Conservation (phyloP, 1,139 yeast species). For the Zygosaccharomyces sapae region DNA sequence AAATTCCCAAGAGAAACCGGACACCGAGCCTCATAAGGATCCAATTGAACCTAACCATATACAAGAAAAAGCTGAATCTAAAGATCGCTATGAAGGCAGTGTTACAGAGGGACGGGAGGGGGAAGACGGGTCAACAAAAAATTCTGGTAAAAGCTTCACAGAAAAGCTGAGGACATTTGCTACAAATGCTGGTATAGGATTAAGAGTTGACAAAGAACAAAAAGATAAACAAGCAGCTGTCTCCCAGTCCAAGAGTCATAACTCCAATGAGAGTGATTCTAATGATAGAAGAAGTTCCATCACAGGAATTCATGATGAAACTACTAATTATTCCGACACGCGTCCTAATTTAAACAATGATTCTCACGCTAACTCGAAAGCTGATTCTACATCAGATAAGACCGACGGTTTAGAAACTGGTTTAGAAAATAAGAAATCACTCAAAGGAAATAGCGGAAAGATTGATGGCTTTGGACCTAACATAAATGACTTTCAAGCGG, state of each 20-base stretch:
- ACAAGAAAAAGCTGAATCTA: background rate
- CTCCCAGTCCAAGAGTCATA: background rate
- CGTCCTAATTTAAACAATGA: background rate
- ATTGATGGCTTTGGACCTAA: background rate
- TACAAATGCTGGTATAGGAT: conserved; percentile 14
- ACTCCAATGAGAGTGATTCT: background rate
- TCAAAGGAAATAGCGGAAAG: background rate
- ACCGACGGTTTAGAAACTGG: background rate
- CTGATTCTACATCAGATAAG: background rate
- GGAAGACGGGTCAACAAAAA: background rate
- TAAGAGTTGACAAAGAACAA: conserved; percentile 11
- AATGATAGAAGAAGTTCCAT: background rate
- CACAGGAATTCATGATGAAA: background rate
- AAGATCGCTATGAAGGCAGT: background rate
- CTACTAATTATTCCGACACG: background rate
- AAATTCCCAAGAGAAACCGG: background rate
- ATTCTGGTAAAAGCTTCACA: conserved; percentile 11
- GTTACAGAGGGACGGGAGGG: background rate
- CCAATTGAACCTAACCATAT: background rate
- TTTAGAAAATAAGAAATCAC: background rate
- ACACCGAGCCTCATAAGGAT: background rate
- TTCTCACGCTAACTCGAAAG: background rate
- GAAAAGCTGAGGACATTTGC: conserved; percentile 14
- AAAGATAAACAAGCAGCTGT: background rate
- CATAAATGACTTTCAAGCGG: too few relatives aligned